These are phyloP conservation scores for Chalciporus sphaerocephalus DNA, from an alignment of 768 basidiomycete species.

Conservation along the genomic window DNA sequence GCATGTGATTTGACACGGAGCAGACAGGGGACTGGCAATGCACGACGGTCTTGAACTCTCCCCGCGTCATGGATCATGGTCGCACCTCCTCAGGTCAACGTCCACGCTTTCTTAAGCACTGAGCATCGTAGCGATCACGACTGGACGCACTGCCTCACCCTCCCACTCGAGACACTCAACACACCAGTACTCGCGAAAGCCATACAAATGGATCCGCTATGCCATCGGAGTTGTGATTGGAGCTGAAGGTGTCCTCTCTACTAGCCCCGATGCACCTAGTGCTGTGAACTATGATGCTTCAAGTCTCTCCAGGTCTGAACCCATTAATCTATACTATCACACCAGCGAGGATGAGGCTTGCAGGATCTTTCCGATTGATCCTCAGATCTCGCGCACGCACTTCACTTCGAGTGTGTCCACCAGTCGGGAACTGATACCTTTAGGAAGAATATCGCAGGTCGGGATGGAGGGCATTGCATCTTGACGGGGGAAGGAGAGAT, in stretches of 20 bases:
- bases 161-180: not conserved
- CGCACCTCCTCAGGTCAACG: too few species aligned
- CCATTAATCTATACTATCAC: constrained; percentile 3
- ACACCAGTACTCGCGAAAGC: not conserved
- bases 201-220: constrained; percentile 8
- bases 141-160: constrained; percentile 3
- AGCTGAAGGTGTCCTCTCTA: constrained; percentile 1
- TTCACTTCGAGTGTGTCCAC: too few species aligned
- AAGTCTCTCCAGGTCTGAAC: not conserved
- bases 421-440: too few species aligned
- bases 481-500: not conserved
- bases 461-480: constrained; percentile 1
- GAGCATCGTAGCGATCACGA: too few species aligned
- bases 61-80: too few species aligned
- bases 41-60: too few species aligned
- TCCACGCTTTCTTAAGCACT: too few species aligned
- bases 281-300: not conserved
- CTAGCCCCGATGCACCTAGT: not conserved
- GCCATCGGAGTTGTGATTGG: constrained; percentile 4
- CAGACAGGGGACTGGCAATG: too few species aligned
- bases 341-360: not conserved
- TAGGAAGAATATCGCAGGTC: not conserved
- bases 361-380: constrained; percentile 4
- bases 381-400: not conserved
- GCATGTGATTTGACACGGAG: too few species aligned